A percentile compares a stretch with the other conserved stretches of the same genome.
phyloP scores from a whole-genome alignment of 108 stramenopile species.

The Nitzschia sp. region DNA sequence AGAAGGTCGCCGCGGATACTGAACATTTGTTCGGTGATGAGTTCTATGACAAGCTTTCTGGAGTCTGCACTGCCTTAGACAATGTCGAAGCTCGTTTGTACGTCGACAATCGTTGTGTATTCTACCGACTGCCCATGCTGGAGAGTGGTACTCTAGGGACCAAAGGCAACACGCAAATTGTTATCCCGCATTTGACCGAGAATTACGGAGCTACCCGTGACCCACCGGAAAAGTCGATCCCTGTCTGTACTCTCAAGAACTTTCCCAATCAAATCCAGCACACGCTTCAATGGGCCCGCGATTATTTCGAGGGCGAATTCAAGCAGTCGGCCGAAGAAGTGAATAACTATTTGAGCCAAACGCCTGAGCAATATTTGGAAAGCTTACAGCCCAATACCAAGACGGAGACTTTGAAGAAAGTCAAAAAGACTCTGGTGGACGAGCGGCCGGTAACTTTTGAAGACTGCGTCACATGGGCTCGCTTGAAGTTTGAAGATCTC shows the following conservation, averaged over 20 bases:
- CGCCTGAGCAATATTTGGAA: slow-evolving; percentile 77
- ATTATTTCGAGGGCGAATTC: slow-evolving; percentile 98
- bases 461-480: slow-evolving; percentile 95
- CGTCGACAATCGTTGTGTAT: slow-evolving; percentile 95
- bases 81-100: slow-evolving; percentile 99
- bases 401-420: slow-evolving; percentile 82
- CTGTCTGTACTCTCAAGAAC: slow-evolving; percentile 99
- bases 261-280: slow-evolving; percentile 99
- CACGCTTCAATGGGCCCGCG: slow-evolving; percentile 98
- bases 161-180: slow-evolving; percentile 97
- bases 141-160: slow-evolving; percentile 98
- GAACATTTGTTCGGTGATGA: slow-evolving; percentile 96
- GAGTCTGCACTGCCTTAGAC: slow-evolving; percentile 98
- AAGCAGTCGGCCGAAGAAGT: slow-evolving; percentile 95
- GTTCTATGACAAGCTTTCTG: slow-evolving; percentile 93
- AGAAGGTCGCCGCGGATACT: slow-evolving; percentile 92
- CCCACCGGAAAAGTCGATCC: slow-evolving; percentile 98
- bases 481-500: slow-evolving; percentile 91
- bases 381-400: slow-evolving; percentile 89
- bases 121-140: slow-evolving; percentile 96
- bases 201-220: slow-evolving; percentile 98
- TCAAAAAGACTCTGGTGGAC: slow-evolving; percentile 82
- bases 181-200: slow-evolving; percentile 96
- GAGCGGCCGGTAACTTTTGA: slow-evolving; percentile 88
- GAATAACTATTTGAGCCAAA: slow-evolving; percentile 84